Percentiles rank a stretch among this genome's conserved stretches.
Evolutionary conservation across 208 protist species (phyloP).

Genomic region (Porcisia hertigi): DNA sequence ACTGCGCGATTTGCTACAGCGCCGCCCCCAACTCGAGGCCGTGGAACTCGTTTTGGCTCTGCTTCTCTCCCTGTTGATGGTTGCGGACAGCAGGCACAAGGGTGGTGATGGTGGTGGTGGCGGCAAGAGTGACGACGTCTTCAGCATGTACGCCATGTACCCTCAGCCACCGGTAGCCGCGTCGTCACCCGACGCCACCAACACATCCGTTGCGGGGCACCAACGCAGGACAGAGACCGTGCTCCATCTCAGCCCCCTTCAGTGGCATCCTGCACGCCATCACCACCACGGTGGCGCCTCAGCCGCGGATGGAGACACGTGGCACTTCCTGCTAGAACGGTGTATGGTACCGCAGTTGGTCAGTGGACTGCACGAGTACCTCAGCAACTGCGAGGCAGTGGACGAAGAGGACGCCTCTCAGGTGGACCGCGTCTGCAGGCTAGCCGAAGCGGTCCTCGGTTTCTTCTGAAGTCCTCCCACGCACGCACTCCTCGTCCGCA

Average conservation of each 20-base stretch:
- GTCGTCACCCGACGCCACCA: neutral
- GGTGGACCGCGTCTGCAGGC: conserved; percentile 22
- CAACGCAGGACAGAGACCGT: neutral
- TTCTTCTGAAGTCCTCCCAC: conserved; percentile 16
- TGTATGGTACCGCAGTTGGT: conserved; percentile 51
- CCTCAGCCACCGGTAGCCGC: conserved; percentile 17
- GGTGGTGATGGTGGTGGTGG: neutral
- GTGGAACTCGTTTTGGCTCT: conserved; percentile 46
- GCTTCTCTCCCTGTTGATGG: conserved; percentile 30
- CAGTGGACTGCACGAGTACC: conserved; percentile 37
- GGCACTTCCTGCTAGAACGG: conserved; percentile 22
- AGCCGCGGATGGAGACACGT: conserved; percentile 13
- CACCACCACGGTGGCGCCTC: neutral
- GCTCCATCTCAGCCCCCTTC: conserved; percentile 17
- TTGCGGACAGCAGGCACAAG: neutral
- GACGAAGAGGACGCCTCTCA: conserved; percentile 29
- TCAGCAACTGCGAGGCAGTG: conserved; percentile 20
- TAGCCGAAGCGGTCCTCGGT: conserved; percentile 16
- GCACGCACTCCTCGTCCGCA: neutral
- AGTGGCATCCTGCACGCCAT: conserved; percentile 17
- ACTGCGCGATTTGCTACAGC: conserved; percentile 42
- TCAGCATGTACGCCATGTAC: conserved; percentile 34
- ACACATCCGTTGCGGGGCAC: neutral
- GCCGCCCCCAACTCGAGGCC: conserved; percentile 34
- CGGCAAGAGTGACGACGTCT: conserved; percentile 2